Base-by-base conservation (phyloP, 1,139 yeast species). In the Blastobotrys ciferrii region DNA sequence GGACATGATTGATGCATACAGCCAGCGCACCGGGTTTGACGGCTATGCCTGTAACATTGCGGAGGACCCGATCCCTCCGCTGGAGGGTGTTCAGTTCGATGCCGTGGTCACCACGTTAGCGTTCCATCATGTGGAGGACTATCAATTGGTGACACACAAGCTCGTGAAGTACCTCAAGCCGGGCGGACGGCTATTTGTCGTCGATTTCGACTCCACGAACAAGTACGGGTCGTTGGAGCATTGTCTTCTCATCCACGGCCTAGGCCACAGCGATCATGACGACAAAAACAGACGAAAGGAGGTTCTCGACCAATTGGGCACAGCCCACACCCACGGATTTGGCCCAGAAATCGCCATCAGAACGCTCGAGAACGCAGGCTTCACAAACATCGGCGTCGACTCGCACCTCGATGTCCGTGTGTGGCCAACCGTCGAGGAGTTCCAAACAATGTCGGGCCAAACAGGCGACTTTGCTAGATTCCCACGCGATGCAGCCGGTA, bases 71-170 rank as follows among this genome's bases (percentile, higher is more conserved):
- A 36, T 36, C n/a, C 28, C 28, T 23, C 5, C 9, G 28, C 28
- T 23, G 5, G 28, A 23, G 9, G 40, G 40, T 17, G 7, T 17
- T 11, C 25, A 36, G 58, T 64, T 63, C 46, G 65, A 64, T 40
- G 60, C 54, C 5, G 62, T 55, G 1, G 58, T 63, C 6, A 52
- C 60, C n/a, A 58, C 66, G 3, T 45, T 63, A 49, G 52, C 62
- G 1, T 63, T 57, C 44, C 68, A 64, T 42, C 68, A 64, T 48
- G 50, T 64, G 7, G 53, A 52, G 25, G 63, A 64, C 38, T 52
- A 55, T 23, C 53, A 52, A 1, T 47, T 44, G 5, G 56, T 57
- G 2, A 54, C 62, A 2, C 36, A 47, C 18, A 48, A 52, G 9
- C 51, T 64, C 32, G 55, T 44, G 3, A 42, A 43, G 3, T 43